Base-by-base conservation (phyloP, 768 basidiomycete genomes). In the Lactarius sp. region DNA sequence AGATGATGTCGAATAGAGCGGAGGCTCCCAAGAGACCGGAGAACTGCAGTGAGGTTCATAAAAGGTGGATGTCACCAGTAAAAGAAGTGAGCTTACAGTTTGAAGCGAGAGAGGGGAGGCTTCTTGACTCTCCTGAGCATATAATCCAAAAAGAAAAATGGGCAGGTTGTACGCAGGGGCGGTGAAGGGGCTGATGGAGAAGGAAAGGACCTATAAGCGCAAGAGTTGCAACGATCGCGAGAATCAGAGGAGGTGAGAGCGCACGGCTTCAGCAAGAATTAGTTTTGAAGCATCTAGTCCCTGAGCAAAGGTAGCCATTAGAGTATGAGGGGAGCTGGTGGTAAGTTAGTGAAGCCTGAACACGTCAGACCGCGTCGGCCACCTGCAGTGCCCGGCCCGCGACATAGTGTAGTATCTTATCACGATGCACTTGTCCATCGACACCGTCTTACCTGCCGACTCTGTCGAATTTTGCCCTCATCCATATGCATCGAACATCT, bases 401-500 rank as follows among this genome's bases (percentile, higher is more conserved):
- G 27, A 27, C 2, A 27, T 27, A 27, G 2, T 22, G 22, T 27
- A 27, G 27, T 27, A 27, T 1, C 2, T n/a, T n/a, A n/a, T n/a
- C 27, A 18, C 5, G 13, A 63, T 63, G 62, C 52, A 59, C 37
- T 54, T 42, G 39, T 47, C 57, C 46, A 50, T 81, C 68, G 85
- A 92, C 73, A 96, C 94, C 1, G 74, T 77, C n/a, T 87, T 84
- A 70, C 93, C 93, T 10, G 94, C 94, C 22, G 94, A 97, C 74
- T 85, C 89, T 12, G 80, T 94, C 59, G 97, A 98, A 70, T 98
- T 94, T 72, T 94, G 92, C 68, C 95, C 94, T 5, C 82, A 82
- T 60, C 78, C 79, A 13, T 76, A 77, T 31, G 79, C 78, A 54
- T 75, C 78, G 3, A 76, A 87, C 67, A 75, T 97, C 33, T 81